Percentiles rank a stretch among this genome's conserved stretches.
Evolutionary conservation across 2,329 filamentous ascomycete genomes (phyloP).

Genomic region (Ascosphaera apis): DNA sequence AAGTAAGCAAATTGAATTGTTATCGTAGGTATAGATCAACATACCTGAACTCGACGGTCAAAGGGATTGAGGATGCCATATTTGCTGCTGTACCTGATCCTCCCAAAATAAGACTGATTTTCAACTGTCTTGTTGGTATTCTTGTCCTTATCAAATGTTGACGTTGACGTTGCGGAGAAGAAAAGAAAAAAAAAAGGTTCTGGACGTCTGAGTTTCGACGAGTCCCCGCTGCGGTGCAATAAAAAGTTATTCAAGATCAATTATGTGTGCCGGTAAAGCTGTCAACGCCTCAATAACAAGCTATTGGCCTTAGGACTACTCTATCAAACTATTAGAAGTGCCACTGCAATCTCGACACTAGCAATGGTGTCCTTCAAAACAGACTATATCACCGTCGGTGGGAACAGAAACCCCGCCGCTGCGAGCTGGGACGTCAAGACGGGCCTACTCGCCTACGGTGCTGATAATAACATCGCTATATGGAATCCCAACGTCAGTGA

Average conservation of each 20-base stretch:
- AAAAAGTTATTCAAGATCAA: neutral
- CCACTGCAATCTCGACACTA: too few species aligned
- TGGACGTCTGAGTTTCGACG: too few species aligned
- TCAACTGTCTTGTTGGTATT: neutral
- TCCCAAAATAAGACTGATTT: slow-evolving; percentile 6
- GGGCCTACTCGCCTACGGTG: slow-evolving; percentile 65
- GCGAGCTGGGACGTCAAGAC: slow-evolving; percentile 60
- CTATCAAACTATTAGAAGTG: too few species aligned
- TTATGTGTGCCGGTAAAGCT: neutral
- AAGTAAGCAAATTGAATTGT: too few species aligned
- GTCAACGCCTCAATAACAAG: too few species aligned
- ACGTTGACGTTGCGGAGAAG: too few species aligned
- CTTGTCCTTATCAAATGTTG: too few species aligned
- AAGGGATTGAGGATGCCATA: slow-evolving; percentile 17
- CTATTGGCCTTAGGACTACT: slow-evolving; percentile 1
- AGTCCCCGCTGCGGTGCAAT: too few species aligned
- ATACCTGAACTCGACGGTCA: slow-evolving; percentile 56
- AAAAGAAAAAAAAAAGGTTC: too few species aligned
- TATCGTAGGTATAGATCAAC: too few species aligned
- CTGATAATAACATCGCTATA: slow-evolving; percentile 67
- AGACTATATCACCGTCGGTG: slow-evolving; percentile 50
- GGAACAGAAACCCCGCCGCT: slow-evolving; percentile 70
- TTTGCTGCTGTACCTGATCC: slow-evolving; percentile 11
- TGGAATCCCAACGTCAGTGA: slow-evolving; percentile 56
- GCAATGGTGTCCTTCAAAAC: slow-evolving; percentile 18